A percentile compares a stretch with the other conserved stretches of the same genome.
Conservation (phyloP, 2,329 filamentous ascomycete species). For the Pseudogymnoascus sp. region DNA sequence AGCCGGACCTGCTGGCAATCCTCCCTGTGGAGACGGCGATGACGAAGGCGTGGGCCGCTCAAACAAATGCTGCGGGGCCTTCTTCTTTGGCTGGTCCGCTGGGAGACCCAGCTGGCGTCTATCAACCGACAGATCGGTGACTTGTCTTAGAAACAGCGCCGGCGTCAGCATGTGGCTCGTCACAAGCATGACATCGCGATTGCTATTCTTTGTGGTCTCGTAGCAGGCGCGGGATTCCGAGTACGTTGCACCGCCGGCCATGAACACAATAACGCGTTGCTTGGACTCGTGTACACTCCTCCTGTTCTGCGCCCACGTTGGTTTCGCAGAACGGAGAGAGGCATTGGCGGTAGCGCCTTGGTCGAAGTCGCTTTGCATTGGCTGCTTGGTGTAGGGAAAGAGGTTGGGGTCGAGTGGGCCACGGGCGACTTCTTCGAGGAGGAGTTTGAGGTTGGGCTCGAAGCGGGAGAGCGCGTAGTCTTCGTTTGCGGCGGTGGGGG, state of each 20-base stretch:
- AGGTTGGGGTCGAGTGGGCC: constrained; percentile 56
- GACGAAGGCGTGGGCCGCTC: constrained; percentile 56
- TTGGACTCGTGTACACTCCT: constrained; percentile 68
- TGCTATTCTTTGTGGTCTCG: constrained; percentile 64
- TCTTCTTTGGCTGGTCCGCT: constrained; percentile 68
- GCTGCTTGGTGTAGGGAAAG: constrained; percentile 69
- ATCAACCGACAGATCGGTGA: constrained; percentile 70
- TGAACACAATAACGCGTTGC: constrained; percentile 86
- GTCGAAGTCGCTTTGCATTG: constrained; percentile 54
- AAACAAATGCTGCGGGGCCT: constrained; percentile 78
- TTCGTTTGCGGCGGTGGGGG: constrained; percentile 50
- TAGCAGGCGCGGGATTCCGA: constrained; percentile 86
- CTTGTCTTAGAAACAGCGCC: constrained; percentile 70
- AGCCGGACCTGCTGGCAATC: constrained; percentile 14
- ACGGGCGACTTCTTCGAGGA: constrained; percentile 66
- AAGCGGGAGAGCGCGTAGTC: constrained; percentile 84
- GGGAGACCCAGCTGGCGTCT: constrained; percentile 73
- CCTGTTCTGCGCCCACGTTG: constrained; percentile 86
- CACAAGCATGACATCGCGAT: constrained; percentile 76
- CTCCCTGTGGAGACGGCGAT: constrained; percentile 28
- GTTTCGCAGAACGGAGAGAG: constrained; percentile 83
- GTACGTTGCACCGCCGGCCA: constrained; percentile 92
- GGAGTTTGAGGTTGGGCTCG: constrained; percentile 69
- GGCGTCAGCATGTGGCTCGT: constrained; percentile 92
- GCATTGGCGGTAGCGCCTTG: constrained; percentile 50